phyloP scores from a whole-genome alignment of 306 rosid genomes.

The Pyrus bretschneideri region DNA sequence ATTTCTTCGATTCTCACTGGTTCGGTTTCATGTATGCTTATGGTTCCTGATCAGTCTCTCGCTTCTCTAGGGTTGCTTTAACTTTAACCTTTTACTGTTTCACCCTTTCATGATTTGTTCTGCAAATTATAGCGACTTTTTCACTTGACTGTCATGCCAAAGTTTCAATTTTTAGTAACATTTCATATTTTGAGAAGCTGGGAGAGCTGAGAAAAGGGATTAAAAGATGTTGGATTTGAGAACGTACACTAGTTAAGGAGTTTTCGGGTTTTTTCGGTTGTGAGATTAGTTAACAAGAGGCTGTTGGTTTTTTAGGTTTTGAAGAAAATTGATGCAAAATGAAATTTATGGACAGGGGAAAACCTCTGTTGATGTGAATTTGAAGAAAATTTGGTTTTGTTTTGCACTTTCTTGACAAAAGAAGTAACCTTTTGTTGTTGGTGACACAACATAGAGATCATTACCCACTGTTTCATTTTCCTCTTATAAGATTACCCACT shows the following conservation, averaged over 20 bases:
- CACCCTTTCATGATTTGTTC: not conserved
- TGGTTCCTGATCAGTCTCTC: not conserved
- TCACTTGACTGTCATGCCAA: not conserved
- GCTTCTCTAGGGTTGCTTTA: not conserved
- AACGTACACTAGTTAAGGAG: not conserved
- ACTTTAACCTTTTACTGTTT: not conserved
- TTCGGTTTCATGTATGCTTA: not conserved
- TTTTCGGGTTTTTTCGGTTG: not conserved
- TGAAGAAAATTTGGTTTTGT: not conserved
- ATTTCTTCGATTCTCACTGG: not conserved
- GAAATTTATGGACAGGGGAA: not conserved
- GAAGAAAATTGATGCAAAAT: not conserved
- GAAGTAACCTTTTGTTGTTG: not conserved
- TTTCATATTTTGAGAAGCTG: not conserved
- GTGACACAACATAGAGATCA: not conserved
- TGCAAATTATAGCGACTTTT: not conserved
- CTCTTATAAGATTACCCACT: not conserved
- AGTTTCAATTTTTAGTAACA: not conserved
- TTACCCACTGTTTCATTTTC: not conserved
- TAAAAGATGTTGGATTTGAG: not conserved
- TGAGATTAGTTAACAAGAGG: not conserved
- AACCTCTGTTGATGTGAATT: not conserved
- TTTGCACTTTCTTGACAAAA: not conserved
- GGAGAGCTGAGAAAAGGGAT: not conserved
- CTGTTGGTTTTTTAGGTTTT: not conserved